phyloP scores from a whole-genome alignment of 192 early-diverging fungal genomes.

The Coemansia reversa region DNA sequence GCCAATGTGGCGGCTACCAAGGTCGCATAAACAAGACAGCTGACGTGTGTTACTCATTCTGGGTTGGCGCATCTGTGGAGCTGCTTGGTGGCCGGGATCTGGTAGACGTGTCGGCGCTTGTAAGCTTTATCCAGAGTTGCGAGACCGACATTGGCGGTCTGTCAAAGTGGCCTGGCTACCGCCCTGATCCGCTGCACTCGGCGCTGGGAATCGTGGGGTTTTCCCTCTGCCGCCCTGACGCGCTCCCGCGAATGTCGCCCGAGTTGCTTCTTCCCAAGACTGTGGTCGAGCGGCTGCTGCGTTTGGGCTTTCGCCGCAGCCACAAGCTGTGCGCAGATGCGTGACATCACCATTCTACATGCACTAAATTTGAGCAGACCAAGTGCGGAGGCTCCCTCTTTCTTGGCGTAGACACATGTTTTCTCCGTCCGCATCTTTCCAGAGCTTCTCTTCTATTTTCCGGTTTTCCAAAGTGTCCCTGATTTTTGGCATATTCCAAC shows the following conservation, averaged over 20 bases:
- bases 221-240: slow-evolving; percentile 34
- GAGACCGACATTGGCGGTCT: slow-evolving; percentile 48
- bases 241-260: slow-evolving; percentile 39
- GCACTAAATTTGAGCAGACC: too few species aligned
- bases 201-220: slow-evolving; percentile 47
- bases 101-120: slow-evolving; percentile 20
- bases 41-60: slow-evolving; percentile 98
- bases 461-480: not conserved
- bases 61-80: slow-evolving; percentile 82
- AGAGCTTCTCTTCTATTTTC: not conserved
- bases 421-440: not conserved
- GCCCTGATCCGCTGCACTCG: slow-evolving; percentile 49
- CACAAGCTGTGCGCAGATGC: not conserved
- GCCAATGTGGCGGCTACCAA: slow-evolving; percentile 86
- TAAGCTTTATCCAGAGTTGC: slow-evolving; percentile 24
- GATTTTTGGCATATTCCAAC: not conserved
- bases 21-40: slow-evolving; percentile 82
- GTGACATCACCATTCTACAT: not conserved
- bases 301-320: slow-evolving; percentile 1
- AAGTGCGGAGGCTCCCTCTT: not conserved
- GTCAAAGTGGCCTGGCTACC: slow-evolving; percentile 32
- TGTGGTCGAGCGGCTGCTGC: slow-evolving; percentile 14
- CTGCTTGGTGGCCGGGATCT: slow-evolving; percentile 49
- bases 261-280: slow-evolving; percentile 43
- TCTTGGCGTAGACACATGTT: not conserved